Evolutionary conservation across 2,329 filamentous ascomycete species (phyloP), one percentile per base, ranked within the genome.

Genomic region (Colletotrichum sp.): DNA sequence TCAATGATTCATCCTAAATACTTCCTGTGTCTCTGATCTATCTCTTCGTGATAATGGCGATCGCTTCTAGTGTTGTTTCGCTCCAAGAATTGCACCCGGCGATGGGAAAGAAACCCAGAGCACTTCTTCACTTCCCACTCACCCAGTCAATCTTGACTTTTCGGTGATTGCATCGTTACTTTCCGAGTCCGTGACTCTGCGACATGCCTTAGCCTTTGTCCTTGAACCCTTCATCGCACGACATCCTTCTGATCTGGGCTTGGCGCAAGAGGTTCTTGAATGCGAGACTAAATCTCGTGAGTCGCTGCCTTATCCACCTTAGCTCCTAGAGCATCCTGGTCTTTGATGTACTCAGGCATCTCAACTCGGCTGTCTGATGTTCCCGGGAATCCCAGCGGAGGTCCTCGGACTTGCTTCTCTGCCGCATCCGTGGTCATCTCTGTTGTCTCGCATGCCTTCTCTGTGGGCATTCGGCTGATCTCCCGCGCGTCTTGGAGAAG

Each of bases 151-250:
- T 12, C 3, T 13, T 21, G 44, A 12, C 0, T 49, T 49, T 12
- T 1, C 7, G 10, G n/a, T 6, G 10, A 21, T n/a, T 21, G 1
- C 39, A 44, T n/a, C 9, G 8, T 44, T n/a, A 2, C 39, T 44
- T n/a, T 44, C 5, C 18, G 18, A 44, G 39, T 1, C 18, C 8
- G 0, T 4, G 1, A 44, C 39, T 2, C 18, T 44, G 18, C 8
- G 2, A 1, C 2, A 2, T 39, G 0, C 36, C 36, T 2, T 18
- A 39, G 15, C 0, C 15, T 44, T n/a, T 44, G 9, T 10, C 16
- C 18, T 44, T 1, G 0, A 5, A 44, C 6, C 39, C 18, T 49
- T 49, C 18, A 13, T 13, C 6, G 10, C 10, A 4, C 18, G 2
- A 21, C 2, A 49, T 7, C 6, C 10, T 12, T 2, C 39, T n/a